These are phyloP conservation scores for Vigna nakashimae DNA, from an alignment of 306 rosid genomes.

Conservation along the genomic window DNA sequence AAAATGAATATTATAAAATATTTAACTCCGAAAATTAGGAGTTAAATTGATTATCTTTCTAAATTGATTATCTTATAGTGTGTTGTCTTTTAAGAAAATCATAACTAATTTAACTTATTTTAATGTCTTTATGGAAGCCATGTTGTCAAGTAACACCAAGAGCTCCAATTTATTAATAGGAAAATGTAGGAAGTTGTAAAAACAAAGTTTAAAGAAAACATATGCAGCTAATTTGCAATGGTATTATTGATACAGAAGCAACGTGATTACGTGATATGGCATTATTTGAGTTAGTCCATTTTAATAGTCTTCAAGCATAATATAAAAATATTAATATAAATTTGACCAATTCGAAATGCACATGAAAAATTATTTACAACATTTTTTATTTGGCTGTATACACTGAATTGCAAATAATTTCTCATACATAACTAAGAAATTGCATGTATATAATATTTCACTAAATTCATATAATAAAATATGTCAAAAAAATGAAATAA, in stretches of 20 bases:
- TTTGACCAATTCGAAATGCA: conserved; percentile 2
- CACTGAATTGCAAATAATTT: no score
- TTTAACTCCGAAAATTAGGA: no score
- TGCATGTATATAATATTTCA: no score
- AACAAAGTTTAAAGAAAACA: not conserved
- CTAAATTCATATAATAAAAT: no score
- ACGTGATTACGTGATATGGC: conserved; percentile 36
- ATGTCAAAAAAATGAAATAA: no score
- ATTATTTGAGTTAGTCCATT: conserved; percentile 26
- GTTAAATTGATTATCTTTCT: no score
- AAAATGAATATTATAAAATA: no score
- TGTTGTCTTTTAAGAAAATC: not conserved
- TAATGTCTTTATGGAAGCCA: conserved; percentile 30
- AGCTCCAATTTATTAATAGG: not conserved
- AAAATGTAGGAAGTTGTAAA: not conserved
- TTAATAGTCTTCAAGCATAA: conserved; percentile 32
- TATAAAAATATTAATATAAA: not conserved
- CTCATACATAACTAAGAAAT: not conserved
- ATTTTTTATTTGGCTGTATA: no score
- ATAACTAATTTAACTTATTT: not conserved
- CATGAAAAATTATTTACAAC: no score
- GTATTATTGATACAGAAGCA: conserved; percentile 19
- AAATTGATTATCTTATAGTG: no score
- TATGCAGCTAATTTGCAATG: not conserved
- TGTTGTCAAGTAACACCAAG: conserved; percentile 30